These are phyloP conservation scores for Diaporthe sp. DNA, from an alignment of 2,329 filamentous ascomycete genomes.

Conservation along the genomic window DNA sequence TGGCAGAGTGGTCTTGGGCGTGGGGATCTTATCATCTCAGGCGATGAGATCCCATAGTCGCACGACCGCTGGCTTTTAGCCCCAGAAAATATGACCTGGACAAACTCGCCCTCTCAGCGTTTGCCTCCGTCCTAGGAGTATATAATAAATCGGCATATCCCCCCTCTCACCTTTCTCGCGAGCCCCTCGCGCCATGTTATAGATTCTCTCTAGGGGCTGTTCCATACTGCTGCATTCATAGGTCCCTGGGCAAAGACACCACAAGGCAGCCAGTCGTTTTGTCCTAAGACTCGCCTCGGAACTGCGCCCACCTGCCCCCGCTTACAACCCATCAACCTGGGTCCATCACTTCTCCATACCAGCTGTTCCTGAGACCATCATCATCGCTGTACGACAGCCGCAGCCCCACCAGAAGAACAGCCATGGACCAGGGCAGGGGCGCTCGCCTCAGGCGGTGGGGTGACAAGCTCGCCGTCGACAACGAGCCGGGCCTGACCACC, in stretches of 20 bases:
- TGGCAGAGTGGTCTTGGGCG: constrained; percentile 12
- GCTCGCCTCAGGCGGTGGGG: constrained; percentile 58
- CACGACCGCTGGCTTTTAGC: constrained; percentile 27
- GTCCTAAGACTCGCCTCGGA: not conserved
- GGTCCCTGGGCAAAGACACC: too few species aligned
- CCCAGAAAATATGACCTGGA: constrained; percentile 27
- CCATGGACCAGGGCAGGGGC: constrained; percentile 52
- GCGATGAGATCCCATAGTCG: constrained; percentile 40
- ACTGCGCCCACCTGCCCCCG: not conserved
- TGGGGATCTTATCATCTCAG: constrained; percentile 31
- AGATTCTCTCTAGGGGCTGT: not conserved
- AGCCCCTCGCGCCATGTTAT: not conserved
- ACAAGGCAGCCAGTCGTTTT: not conserved
- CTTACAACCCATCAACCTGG: constrained; percentile 5
- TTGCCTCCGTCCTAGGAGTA: not conserved
- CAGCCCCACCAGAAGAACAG: constrained; percentile 36
- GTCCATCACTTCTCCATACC: constrained; percentile 32
- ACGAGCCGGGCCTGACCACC: constrained; percentile 82
- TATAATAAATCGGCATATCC: not conserved
- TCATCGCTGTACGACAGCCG: not conserved
- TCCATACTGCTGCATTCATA: not conserved
- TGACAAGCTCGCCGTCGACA: constrained; percentile 78
- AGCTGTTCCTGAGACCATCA: constrained; percentile 3
- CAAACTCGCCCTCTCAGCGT: not conserved
- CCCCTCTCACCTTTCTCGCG: not conserved